A percentile compares a stretch with the other conserved stretches of the same genome.
phyloP scores from a whole-genome alignment of 192 early-diverging fungal genomes.

The Backusella macrospora region DNA sequence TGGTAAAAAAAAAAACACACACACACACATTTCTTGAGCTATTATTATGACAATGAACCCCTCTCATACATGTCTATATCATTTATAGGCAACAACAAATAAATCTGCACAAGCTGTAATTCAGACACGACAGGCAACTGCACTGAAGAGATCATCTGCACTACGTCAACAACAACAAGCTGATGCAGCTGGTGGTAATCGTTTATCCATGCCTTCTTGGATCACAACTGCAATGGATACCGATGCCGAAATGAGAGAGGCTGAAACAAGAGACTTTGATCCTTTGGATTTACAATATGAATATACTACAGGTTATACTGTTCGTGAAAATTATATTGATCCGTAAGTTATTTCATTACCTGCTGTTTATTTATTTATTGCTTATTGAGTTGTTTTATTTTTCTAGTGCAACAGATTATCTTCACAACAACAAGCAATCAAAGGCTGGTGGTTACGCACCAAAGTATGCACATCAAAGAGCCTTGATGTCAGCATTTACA shows the following conservation, averaged over 20 bases:
- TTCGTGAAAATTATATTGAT: slow-evolving; percentile 51
- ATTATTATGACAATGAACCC: no score
- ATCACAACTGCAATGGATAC: slow-evolving; percentile 35
- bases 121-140: slow-evolving; percentile 44
- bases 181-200: slow-evolving; percentile 13
- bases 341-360: slow-evolving; percentile 43
- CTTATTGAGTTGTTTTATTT: slow-evolving; percentile 12
- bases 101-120: slow-evolving; percentile 54
- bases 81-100: slow-evolving; percentile 43
- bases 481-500: slow-evolving; percentile 29
- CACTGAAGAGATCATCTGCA: slow-evolving; percentile 53
- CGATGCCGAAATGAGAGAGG: slow-evolving; percentile 28
- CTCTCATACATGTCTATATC: not conserved
- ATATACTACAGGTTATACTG: slow-evolving; percentile 35
- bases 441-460: slow-evolving; percentile 51
- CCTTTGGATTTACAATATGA: slow-evolving; percentile 54
- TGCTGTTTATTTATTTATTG: slow-evolving; percentile 6
- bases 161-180: slow-evolving; percentile 35
- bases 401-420: slow-evolving; percentile 35
- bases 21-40: no score
- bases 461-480: slow-evolving; percentile 46
- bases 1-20: no score
- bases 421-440: slow-evolving; percentile 33
- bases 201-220: slow-evolving; percentile 37
- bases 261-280: slow-evolving; percentile 51